Evolutionary conservation across 805 yeast species (phyloP), one percentile per base, ranked within the genome.

Genomic region (Candida verbasci): DNA sequence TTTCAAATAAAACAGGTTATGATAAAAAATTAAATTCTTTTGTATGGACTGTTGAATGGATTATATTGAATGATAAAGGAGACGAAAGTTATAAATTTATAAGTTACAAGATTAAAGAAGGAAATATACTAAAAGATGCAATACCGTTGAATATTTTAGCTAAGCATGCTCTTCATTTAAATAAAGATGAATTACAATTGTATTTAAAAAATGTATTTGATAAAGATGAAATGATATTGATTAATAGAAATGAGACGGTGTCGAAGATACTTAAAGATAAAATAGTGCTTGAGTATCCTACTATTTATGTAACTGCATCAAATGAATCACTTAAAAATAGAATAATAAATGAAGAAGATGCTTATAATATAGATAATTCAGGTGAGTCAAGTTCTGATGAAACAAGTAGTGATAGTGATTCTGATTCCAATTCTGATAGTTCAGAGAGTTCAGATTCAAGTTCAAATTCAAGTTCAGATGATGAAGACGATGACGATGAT

Each of bases 1-100:
- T 52, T 4, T 55, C 67, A 39, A 87, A 87, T 52, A 80, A 78
- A 46, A 74, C 88, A 0, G 78, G 80, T 3, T 84, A 78, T 70
- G 89, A 86, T 53, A 74, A 76, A 52, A 71, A 71, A 41, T 59
- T 68, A 41, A 74, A 78, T 35, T 54, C 72, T 6, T 86, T 74
- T 53, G 74, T 73, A 12, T 87, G 96, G 96, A 81, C 94, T 0
- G 58, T 87, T 0, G 95, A 87, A 53, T 83, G 87, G 85, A 52
- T 74, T 1, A 41, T 80, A 2, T 54, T 73, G 3, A 58, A 55
- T 10, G 51, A 53, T 9, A 45, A 53, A 3, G 59, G 52, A 1
- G 25, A 36, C 3, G 60, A 58, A 15, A 24, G 47, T 7, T 52
- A 57, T 12, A 51, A 56, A n/a, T 68, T 71, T 38, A 43, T 70